Evolutionary conservation across 2,329 filamentous ascomycete species (phyloP), one percentile per base, ranked within the genome.

Genomic region (Penicillium sp.): DNA sequence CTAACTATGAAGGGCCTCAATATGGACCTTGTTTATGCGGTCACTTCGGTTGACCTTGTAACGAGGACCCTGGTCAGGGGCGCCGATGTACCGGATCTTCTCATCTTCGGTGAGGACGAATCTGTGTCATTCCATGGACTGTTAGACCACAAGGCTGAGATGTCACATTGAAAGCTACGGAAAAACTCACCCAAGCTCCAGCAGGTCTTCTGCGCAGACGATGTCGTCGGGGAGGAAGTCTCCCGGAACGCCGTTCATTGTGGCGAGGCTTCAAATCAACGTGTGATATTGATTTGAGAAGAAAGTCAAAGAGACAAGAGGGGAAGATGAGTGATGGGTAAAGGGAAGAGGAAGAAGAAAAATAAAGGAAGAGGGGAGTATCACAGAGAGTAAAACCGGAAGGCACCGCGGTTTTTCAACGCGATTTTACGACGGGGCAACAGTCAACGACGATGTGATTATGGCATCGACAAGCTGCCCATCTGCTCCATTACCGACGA

Each of bases 81-180:
- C 78, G 23, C 82, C 78, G 53, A 90, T 87, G 59, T 81, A 86
- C 47, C 89, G 86, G 60, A 96, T 83, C 67, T 93, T 85, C 64
- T 93, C 90, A 0, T 86, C 74, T 0, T 87, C 81, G 64, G 90
- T 92, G 75, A 96, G 75, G 70, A 90, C 92, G 75, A 92, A 95
- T 43, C 91, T 92, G 58, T 53, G 34, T 25, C 6, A 50, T 47
- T 36, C 8, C 34, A 38, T 33, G 6, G 1, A 25, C 13, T 7
- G 25, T 61, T 50, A 44, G 33, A 6, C 11, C 23, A n/a, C 11
- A 36, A n/a, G 23, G n/a, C 39, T 38, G 16, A 10, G 6, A 23
- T n/a, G 4, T 13, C 1, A n/a, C 15, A 2, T n/a, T 5, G n/a
- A 11, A 38, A 19, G 11, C 16, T 19, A 41, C 5, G 19, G 29